Conservation (phyloP, 306 rosid species). For the Citrullus colocynthis region DNA sequence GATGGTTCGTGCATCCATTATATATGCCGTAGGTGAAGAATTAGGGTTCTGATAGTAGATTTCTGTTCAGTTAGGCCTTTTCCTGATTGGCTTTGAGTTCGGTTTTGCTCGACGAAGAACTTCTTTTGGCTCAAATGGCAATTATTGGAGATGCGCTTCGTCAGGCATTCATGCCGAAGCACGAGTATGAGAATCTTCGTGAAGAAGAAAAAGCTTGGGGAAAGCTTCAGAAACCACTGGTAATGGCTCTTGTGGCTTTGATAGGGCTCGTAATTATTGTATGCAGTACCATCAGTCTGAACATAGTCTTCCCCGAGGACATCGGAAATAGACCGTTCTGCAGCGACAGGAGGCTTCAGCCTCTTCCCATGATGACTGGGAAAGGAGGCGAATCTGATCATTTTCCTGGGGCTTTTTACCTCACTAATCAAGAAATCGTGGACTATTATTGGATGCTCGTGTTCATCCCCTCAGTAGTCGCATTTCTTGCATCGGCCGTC, state of each 20-base stretch:
- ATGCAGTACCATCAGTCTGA: constrained; percentile 44
- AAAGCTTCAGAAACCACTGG: constrained; percentile 63
- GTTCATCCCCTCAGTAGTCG: constrained; percentile 58
- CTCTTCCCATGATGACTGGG: constrained; percentile 26
- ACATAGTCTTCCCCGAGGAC: constrained; percentile 52
- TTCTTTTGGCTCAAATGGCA: constrained; percentile 33
- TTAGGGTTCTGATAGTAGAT: not conserved
- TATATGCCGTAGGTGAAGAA: not conserved
- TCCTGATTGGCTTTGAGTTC: constrained; percentile 1
- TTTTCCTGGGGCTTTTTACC: constrained; percentile 49
- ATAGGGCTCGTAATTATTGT: constrained; percentile 28
- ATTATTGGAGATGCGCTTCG: constrained; percentile 88
- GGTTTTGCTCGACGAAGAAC: not conserved
- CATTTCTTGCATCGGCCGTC: constrained; percentile 40
- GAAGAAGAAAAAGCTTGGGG: constrained; percentile 85
- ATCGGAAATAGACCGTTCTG: constrained; percentile 59
- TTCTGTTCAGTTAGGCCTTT: not conserved
- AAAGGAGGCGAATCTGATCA: constrained; percentile 52
- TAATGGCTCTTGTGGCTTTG: constrained; percentile 12
- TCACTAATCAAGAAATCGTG: constrained; percentile 76
- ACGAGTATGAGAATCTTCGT: constrained; percentile 70
- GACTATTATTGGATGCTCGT: constrained; percentile 89
- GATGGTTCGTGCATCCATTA: not conserved
- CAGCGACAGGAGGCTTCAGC: constrained; percentile 46
- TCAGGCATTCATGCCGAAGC: constrained; percentile 91